These are phyloP conservation scores for Nakazawaea ernobii DNA, from an alignment of 805 yeast genomes.

Conservation along the genomic window DNA sequence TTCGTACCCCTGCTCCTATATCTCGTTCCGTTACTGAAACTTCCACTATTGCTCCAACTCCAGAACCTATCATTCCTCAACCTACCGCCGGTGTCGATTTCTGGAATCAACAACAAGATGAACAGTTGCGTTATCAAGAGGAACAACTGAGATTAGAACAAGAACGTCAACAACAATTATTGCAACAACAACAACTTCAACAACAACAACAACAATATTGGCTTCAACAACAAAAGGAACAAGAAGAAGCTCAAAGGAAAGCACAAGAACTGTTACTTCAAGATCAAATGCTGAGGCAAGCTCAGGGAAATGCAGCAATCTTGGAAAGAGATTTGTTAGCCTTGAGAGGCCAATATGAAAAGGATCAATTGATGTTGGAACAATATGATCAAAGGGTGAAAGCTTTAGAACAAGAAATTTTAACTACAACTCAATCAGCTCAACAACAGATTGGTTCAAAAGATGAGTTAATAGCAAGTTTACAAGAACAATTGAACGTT, in stretches of 20 bases:
- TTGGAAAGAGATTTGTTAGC: slow-evolving; percentile 75
- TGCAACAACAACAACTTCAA: slow-evolving; percentile 63
- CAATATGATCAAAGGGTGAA: slow-evolving; percentile 86
- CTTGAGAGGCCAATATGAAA: slow-evolving; percentile 76
- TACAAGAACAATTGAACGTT: slow-evolving; percentile 68
- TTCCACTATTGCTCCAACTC: slow-evolving; percentile 28
- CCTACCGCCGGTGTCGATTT: slow-evolving; percentile 48
- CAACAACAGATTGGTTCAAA: slow-evolving; percentile 69
- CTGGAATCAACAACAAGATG: slow-evolving; percentile 36
- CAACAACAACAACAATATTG: slow-evolving; percentile 67
- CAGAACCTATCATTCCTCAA: slow-evolving; percentile 44
- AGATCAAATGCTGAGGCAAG: slow-evolving; percentile 66
- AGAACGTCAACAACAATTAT: slow-evolving; percentile 59
- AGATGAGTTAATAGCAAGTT: slow-evolving; percentile 60
- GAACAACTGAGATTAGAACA: slow-evolving; percentile 58
- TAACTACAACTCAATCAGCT: slow-evolving; percentile 55
- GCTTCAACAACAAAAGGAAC: slow-evolving; percentile 68
- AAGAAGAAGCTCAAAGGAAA: slow-evolving; percentile 59
- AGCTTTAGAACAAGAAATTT: slow-evolving; percentile 69
- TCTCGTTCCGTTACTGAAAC: slow-evolving; percentile 25
- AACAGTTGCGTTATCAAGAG: slow-evolving; percentile 48
- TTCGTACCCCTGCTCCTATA: slow-evolving; percentile 19
- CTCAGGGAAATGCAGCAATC: slow-evolving; percentile 74
- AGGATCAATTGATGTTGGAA: slow-evolving; percentile 74
- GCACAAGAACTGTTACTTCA: slow-evolving; percentile 67